These are phyloP conservation scores for Eutrema heterophyllum DNA, from an alignment of 345 rosid species.

Conservation along the genomic window DNA sequence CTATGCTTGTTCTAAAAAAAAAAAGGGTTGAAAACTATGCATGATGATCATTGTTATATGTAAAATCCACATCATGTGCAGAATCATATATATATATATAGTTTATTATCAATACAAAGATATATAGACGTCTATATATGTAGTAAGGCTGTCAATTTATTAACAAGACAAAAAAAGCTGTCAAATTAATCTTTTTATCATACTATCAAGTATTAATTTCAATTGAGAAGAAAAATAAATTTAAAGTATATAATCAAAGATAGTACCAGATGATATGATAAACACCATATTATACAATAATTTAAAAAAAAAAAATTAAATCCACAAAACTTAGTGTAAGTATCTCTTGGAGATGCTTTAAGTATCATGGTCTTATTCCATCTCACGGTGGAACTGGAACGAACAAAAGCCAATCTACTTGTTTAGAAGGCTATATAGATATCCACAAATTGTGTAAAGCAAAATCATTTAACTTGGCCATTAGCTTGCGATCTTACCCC, in stretches of 20 bases:
- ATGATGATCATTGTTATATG: not conserved
- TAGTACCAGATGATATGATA: no score
- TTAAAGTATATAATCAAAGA: not conserved
- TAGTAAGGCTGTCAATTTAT: no score
- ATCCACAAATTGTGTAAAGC: not conserved
- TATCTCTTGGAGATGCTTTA: no score
- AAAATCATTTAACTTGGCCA: not conserved
- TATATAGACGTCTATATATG: not conserved
- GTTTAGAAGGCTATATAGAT: not conserved
- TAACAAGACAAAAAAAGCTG: not conserved
- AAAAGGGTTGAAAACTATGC: conserved; percentile 7
- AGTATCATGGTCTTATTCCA: not conserved
- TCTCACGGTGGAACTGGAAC: not conserved
- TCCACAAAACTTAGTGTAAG: not conserved
- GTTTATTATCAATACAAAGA: not conserved
- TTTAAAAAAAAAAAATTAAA: not conserved
- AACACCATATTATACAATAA: no score
- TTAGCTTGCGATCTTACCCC: not conserved
- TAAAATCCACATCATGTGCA: not conserved
- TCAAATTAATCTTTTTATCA: not conserved
- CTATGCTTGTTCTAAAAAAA: no score
- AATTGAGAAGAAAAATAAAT: not conserved
- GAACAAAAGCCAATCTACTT: not conserved
- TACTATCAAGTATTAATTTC: not conserved
- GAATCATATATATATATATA: not conserved